Evolutionary conservation across 805 yeast species (phyloP), one percentile per base, ranked within the genome.

Genomic region (Kregervanrija delftensis): DNA sequence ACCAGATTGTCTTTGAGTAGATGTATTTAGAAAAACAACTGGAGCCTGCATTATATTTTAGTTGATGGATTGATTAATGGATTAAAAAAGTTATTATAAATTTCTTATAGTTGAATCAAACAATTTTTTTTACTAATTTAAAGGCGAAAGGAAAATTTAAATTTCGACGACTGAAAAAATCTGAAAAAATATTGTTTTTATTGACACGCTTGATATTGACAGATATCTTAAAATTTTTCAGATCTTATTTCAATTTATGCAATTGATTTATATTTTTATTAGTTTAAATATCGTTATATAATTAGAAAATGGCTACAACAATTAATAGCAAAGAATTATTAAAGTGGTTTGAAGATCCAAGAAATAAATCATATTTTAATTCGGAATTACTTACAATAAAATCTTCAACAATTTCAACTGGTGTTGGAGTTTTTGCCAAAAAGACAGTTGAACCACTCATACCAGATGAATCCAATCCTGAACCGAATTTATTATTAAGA

Each of bases 1-100:
- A 39, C 99, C 99, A 34, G 89, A 81, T 63, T 93, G 96, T 60
- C 99, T 82, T 63, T 88, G 95, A 50, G 90, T 85, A 42, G 86
- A 77, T 28, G 97, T 85, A 72, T 91, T 84, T 80, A 84, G 74
- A 56, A 81, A 81, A 52, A 84, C 87, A 40, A 84, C 91, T 39
- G 93, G 93, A 34, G 93, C 91, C 68, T 85, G 91, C 86, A 82
- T 82, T 39, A 13, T 49, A 30, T 11, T 11, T 43, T 33, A 13
- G 8, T 14, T 13, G 6, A 8, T 13, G 35, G 15, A 33, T 33
- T 33, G 13, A 13, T 14, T 14, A 22, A 6, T 6, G 28, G 28
- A 5, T 6, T 22, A 22, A 22, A 22, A 22, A 22, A 22, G 28
- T 6, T 22, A 22, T 22, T 22, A 22, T 22, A 22, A 17, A 22